A percentile compares a stretch with the other conserved stretches of the same genome.
phyloP scores from a whole-genome alignment of 495 filamentous ascomycete genomes.

The Neurospora terricola region DNA sequence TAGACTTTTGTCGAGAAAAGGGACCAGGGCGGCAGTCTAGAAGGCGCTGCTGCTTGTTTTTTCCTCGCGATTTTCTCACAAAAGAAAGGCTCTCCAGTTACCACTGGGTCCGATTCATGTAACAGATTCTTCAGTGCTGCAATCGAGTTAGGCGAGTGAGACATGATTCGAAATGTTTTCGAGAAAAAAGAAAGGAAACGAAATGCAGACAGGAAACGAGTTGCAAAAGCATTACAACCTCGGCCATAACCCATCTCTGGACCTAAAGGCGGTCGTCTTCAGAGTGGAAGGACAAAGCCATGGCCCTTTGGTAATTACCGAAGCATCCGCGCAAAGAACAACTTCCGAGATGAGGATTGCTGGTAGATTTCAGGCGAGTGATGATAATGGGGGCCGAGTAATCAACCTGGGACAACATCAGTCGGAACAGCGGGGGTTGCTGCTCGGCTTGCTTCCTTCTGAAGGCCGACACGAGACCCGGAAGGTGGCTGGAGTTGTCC shows the following conservation, averaged over 20 bases:
- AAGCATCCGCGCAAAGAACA: background rate
- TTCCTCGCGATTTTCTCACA: background rate
- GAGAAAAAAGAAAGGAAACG: background rate
- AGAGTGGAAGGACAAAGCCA: background rate
- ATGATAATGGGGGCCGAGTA: background rate
- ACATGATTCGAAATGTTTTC: background rate
- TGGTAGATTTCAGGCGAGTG: background rate
- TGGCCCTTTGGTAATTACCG: background rate
- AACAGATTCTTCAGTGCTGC: background rate
- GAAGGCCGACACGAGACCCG: background rate
- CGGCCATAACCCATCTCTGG: background rate
- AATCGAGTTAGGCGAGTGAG: background rate
- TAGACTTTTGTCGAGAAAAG: background rate
- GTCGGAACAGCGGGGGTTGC: background rate
- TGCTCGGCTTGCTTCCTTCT: background rate
- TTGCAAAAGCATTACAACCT: background rate
- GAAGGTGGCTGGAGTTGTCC: background rate
- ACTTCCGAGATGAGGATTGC: background rate
- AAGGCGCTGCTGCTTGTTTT: background rate
- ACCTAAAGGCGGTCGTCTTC: background rate
- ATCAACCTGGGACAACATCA: background rate
- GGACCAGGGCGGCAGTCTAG: background rate
- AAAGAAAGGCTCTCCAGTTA: background rate
- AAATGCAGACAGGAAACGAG: background rate
- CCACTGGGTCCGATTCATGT: background rate